A percentile compares a stretch with the other conserved stretches of the same genome.
Conservation (phyloP, 1,284 basidiomycete genomes). For the Trichosporon inkin region DNA sequence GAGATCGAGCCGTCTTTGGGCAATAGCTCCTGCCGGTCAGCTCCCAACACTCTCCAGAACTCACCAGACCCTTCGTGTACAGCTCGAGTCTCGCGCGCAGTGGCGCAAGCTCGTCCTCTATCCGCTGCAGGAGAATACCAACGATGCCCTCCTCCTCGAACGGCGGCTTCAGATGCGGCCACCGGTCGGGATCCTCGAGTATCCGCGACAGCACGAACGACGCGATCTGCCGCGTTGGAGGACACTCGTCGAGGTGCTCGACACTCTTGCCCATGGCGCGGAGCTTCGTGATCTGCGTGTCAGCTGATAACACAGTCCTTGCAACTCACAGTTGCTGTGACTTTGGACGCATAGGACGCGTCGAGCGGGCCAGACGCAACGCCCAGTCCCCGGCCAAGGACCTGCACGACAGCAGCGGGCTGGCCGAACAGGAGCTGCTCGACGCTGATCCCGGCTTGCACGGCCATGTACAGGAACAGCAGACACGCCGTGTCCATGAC, state of each 20-base stretch:
- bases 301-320: not conserved
- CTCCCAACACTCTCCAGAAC: not conserved
- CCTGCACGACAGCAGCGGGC: conserved; percentile 10
- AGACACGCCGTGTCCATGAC: conserved; percentile 31
- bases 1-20: conserved; percentile 13
- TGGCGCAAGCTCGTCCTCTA: conserved; percentile 16
- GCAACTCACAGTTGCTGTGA: conserved; percentile 20
- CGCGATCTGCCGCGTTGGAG: conserved; percentile 26
- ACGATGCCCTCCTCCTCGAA: conserved; percentile 3
- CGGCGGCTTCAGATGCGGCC: not conserved
- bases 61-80: conserved; percentile 33
- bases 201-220: conserved; percentile 18
- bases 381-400: conserved; percentile 15
- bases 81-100: conserved; percentile 26
- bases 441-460: conserved; percentile 19
- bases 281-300: conserved; percentile 24
- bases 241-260: not conserved
- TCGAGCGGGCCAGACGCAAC: conserved; percentile 26
- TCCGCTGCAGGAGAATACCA: conserved; percentile 5
- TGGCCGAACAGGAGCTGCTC: conserved; percentile 22
- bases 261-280: conserved; percentile 16
- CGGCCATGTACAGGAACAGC: conserved; percentile 30
- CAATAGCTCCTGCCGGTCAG: conserved; percentile 13
- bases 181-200: not conserved
- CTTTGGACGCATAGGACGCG: conserved; percentile 18